phyloP scores from a whole-genome alignment of 73 alveolate genomes.

The Paramecium bursaria region DNA sequence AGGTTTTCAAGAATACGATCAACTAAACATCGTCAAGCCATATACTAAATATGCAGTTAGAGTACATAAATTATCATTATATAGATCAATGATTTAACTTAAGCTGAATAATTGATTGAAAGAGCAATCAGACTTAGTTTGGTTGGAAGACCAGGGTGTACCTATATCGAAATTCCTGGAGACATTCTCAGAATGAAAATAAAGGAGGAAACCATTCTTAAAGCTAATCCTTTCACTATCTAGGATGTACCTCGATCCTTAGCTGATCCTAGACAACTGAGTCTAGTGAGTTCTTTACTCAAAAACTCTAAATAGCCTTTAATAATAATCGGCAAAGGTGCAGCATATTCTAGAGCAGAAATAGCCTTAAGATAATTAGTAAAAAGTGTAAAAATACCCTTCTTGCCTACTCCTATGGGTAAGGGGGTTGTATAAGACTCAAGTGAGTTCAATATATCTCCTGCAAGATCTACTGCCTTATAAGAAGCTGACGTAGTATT shows the following conservation, averaged over 20 bases:
- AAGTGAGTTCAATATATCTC: conserved; percentile 72
- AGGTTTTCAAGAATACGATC: conserved; percentile 88
- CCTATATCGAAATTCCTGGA: conserved; percentile 89
- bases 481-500: conserved; percentile 85
- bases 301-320: conserved; percentile 81
- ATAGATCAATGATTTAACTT: conserved; percentile 65
- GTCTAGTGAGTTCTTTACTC: conserved; percentile 62
- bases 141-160: conserved; percentile 91
- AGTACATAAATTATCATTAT: background rate
- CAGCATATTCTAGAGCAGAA: conserved; percentile 79
- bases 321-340: conserved; percentile 90
- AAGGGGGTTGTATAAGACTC: conserved; percentile 87
- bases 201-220: conserved; percentile 58
- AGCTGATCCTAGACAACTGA: conserved; percentile 49
- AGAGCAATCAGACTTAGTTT: conserved; percentile 82
- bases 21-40: conserved; percentile 76
- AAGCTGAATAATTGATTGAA: conserved; percentile 79
- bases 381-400: conserved; percentile 77
- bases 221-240: conserved; percentile 63
- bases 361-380: conserved; percentile 76
- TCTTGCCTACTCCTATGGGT: conserved; percentile 92
- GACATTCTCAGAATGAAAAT: conserved; percentile 75
- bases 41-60: conserved; percentile 78
- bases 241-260: conserved; percentile 71
- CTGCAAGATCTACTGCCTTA: conserved; percentile 88